Percentiles rank a stretch among this genome's conserved stretches.
Conservation (phyloP, 176 grass and related monocot species). For the Hyparrhenia diplandra region DNA sequence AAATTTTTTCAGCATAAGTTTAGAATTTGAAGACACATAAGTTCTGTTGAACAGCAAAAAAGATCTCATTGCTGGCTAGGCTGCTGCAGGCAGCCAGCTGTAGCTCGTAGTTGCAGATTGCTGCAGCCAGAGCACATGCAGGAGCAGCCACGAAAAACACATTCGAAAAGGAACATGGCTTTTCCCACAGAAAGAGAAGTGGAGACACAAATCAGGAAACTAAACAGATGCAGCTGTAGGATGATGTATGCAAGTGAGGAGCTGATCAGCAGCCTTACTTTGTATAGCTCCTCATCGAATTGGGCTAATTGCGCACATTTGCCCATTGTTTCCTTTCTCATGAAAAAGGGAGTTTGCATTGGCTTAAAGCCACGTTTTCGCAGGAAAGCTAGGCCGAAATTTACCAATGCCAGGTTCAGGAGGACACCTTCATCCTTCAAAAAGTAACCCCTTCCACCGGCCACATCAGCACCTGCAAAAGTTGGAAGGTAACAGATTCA, state of each 20-base stretch:
- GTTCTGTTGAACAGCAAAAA: not conserved
- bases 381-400: slow-evolving; percentile 71
- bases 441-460: slow-evolving; percentile 78
- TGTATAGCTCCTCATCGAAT: slow-evolving; percentile 86
- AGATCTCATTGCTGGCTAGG: not conserved
- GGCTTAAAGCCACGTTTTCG: slow-evolving; percentile 31
- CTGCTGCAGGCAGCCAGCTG: too few relatives aligned
- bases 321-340: slow-evolving; percentile 82
- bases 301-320: slow-evolving; percentile 88
- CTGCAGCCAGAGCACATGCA: not conserved
- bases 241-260: not conserved
- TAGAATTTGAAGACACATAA: not conserved
- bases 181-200: not conserved
- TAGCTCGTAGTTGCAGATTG: not conserved
- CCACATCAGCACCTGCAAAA: slow-evolving; percentile 64
- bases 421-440: slow-evolving; percentile 67
- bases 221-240: not conserved
- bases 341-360: slow-evolving; percentile 94
- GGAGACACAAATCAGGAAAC: not conserved
- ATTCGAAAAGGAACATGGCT: not conserved
- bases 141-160: not conserved
- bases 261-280: slow-evolving; percentile 32
- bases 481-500: not conserved
- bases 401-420: slow-evolving; percentile 77
- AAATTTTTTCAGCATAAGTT: not conserved